Conservation (phyloP, 805 yeast genomes). For the Grigorovia transvaalensis region DNA sequence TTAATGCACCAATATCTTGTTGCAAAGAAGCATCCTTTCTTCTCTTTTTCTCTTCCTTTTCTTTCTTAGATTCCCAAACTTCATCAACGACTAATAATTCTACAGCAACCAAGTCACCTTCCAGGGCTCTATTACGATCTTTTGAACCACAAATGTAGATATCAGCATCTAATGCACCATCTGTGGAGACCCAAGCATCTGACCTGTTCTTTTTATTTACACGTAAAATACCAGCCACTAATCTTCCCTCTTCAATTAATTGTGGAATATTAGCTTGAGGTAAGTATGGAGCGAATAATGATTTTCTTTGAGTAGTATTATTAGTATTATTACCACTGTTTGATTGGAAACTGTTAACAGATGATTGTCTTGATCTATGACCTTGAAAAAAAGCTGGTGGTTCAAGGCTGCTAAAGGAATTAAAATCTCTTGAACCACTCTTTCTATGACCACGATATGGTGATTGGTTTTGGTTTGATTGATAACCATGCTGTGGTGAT, state of each 20-base stretch:
- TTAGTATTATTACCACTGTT: conserved; percentile 21
- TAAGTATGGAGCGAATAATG: conserved; percentile 89
- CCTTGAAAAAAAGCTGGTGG: conserved; percentile 47
- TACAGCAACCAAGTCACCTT: conserved; percentile 93
- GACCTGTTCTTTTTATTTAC: conserved; percentile 95
- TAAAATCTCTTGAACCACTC: conserved; percentile 19
- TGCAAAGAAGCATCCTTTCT: conserved; percentile 51
- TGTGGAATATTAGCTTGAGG: conserved; percentile 91
- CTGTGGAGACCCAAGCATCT: conserved; percentile 97
- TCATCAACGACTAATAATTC: conserved; percentile 92
- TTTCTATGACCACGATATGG: conserved; percentile 26
- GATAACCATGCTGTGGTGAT: conserved; percentile 1
- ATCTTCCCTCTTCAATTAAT: conserved; percentile 75
- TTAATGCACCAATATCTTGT: conserved; percentile 32
- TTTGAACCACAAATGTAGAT: conserved; percentile 96
- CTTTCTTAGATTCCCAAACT: conserved; percentile 94
- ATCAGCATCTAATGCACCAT: conserved; percentile 91
- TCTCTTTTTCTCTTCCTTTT: conserved; percentile 94
- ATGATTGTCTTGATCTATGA: conserved; percentile 64
- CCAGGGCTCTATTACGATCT: conserved; percentile 94
- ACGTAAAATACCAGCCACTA: conserved; percentile 85
- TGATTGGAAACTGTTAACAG: conserved; percentile 40
- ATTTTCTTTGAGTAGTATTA: conserved; percentile 47
- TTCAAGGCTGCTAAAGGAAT: conserved; percentile 21
- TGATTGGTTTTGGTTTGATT: conserved; percentile 11